Conservation (phyloP, 2,329 filamentous ascomycete species). For the Trichophyton verrucosum region DNA sequence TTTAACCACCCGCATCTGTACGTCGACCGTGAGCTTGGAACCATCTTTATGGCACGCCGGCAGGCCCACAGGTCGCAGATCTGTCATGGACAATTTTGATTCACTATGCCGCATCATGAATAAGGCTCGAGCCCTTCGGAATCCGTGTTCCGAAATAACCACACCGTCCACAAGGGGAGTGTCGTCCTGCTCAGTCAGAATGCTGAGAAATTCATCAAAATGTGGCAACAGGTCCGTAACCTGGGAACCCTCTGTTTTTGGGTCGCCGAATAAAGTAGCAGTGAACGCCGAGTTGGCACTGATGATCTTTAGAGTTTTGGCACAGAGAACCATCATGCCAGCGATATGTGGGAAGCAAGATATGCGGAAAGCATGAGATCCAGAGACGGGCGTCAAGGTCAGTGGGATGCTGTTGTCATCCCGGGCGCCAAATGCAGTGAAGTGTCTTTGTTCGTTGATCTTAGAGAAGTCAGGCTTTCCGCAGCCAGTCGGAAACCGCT, state of each 20-base stretch:
- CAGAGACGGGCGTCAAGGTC: slow-evolving; percentile 60
- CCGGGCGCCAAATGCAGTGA: slow-evolving; percentile 57
- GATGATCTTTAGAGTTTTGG: slow-evolving; percentile 62
- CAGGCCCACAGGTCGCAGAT: slow-evolving; percentile 72
- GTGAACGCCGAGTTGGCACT: slow-evolving; percentile 95
- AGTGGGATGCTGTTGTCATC: slow-evolving; percentile 67
- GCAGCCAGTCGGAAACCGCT: slow-evolving; percentile 57
- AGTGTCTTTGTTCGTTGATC: slow-evolving; percentile 60
- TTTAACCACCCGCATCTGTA: slow-evolving; percentile 92
- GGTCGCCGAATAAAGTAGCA: slow-evolving; percentile 78
- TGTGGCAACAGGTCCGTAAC: slow-evolving; percentile 73
- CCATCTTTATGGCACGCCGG: slow-evolving; percentile 82
- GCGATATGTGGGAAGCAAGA: slow-evolving; percentile 96
- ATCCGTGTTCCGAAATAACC: slow-evolving; percentile 91
- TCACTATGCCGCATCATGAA: slow-evolving; percentile 73
- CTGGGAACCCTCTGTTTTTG: slow-evolving; percentile 65
- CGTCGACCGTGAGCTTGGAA: slow-evolving; percentile 80
- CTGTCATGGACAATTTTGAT: slow-evolving; percentile 63
- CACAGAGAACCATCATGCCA: slow-evolving; percentile 86
- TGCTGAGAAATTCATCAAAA: slow-evolving; percentile 70
- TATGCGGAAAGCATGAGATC: slow-evolving; percentile 61
- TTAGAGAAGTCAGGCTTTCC: slow-evolving; percentile 62
- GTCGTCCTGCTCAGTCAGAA: slow-evolving; percentile 77
- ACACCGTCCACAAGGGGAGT: slow-evolving; percentile 81
- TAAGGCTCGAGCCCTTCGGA: slow-evolving; percentile 75